Evolutionary conservation across 371 early-diverging fungal genomes (phyloP).

Genomic region (Smittium culicis): DNA sequence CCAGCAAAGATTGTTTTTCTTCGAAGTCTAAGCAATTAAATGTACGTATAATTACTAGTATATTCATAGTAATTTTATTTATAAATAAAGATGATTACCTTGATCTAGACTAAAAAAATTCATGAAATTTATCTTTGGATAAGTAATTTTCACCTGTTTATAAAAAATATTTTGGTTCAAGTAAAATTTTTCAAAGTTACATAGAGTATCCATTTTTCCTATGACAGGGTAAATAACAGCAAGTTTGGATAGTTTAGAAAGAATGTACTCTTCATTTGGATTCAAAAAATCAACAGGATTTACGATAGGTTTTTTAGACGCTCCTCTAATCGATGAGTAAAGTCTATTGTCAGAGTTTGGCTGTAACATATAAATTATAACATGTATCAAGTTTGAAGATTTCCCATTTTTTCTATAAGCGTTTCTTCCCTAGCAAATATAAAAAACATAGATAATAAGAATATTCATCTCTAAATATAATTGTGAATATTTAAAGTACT

Average conservation of each 20-base stretch:
- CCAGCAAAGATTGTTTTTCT: too few relatives aligned
- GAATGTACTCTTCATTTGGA: background rate
- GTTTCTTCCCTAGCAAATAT: conserved; percentile 4
- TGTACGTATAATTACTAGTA: too few relatives aligned
- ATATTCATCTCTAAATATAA: too few relatives aligned
- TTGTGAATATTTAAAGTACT: too few relatives aligned
- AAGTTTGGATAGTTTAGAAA: background rate
- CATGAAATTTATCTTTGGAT: conserved; percentile 7
- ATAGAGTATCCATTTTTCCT: conserved; percentile 1
- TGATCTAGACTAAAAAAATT: background rate
- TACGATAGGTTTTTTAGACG: background rate
- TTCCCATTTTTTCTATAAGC: background rate
- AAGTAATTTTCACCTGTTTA: background rate
- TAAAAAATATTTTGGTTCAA: background rate
- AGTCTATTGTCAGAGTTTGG: background rate
- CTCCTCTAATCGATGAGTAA: background rate
- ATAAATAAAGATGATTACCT: background rate
- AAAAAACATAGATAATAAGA: background rate
- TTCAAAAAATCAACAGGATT: background rate
- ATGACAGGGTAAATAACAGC: conserved; percentile 1
- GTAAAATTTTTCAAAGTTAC: background rate
- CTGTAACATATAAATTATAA: conserved; percentile 2
- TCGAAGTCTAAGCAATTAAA: too few relatives aligned
- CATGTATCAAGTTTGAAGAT: conserved; percentile 3
- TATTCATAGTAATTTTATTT: too few relatives aligned